Evolutionary conservation across 768 basidiomycete species (phyloP), one percentile per base, ranked within the genome.

Genomic region (Glaciozyma martinii): DNA sequence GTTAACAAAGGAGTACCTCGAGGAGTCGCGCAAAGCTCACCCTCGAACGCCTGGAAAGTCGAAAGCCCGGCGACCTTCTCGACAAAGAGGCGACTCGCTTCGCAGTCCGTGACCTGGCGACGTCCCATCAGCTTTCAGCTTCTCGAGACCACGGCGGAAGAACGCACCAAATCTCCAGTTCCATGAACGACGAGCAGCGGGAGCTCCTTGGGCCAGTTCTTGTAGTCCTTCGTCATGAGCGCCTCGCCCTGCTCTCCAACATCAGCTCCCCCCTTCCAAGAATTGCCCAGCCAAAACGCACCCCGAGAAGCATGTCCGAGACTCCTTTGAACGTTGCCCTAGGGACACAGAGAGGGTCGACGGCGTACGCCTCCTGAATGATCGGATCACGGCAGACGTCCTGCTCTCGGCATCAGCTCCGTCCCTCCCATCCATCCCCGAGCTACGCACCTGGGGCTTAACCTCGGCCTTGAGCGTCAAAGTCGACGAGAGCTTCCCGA

Each of bases 101-200:
- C 25, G 55, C 9, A 21, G 42, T 59, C 60, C 25, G 65, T 66
- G 18, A 68, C 65, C 64, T 65, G 46, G 25, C 3, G 18, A 18
- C 6, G 5, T 16, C 15, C 21, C n/a, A 25, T 60, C 59, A 60
- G 59, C 30, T 9, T 3, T 16, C 6, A 43, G 47, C n/a, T 18
- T 7, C 12, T 23, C 46, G n/a, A 29, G 18, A 27, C 32, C 25
- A 37, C 32, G 56, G n/a, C 32, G 56, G n/a, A 5, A 27, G 0
- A 21, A 40, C 65, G 30, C 43, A 62, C 71, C 54, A 58, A 56
- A 60, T 74, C 73, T 0, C 30, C 65, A 2, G 54, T 58, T 18
- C 73, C 73, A 54, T 74, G 73, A 1, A 68, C 63, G 53, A 74
- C 49, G 32, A 74, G 61, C 3, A 74, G 33, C 0, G 73, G 72